These are phyloP conservation scores for Rhodofomes roseus DNA, from an alignment of 1,284 basidiomycete genomes.

Conservation along the genomic window DNA sequence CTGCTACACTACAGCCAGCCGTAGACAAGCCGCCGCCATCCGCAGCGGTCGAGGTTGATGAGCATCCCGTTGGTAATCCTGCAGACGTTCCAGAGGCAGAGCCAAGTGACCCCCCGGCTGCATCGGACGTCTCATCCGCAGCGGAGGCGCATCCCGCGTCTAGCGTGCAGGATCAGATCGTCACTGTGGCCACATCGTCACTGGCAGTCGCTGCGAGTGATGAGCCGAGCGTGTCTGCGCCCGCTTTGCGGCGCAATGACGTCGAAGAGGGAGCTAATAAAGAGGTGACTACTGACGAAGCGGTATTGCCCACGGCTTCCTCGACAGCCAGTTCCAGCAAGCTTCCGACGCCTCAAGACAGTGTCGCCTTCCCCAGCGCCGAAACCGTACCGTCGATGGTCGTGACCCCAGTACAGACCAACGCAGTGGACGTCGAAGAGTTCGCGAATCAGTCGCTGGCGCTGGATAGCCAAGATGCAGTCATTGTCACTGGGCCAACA, in stretches of 20 bases:
- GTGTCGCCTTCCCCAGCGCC: slow-evolving; percentile 5
- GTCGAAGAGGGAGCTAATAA: not conserved
- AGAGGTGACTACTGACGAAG: slow-evolving; percentile 1
- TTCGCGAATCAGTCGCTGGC: slow-evolving; percentile 5
- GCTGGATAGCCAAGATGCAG: slow-evolving; percentile 14
- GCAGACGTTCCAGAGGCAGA: not conserved
- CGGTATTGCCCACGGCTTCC: slow-evolving; percentile 5
- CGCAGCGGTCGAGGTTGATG: not conserved
- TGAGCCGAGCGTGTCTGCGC: not conserved
- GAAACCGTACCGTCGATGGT: not conserved
- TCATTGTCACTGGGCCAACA: slow-evolving; percentile 19
- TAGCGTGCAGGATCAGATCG: not conserved
- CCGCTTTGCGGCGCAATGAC: not conserved
- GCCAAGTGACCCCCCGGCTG: not conserved
- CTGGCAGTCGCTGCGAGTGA: not conserved
- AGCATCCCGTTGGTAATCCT: not conserved
- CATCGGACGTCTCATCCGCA: not conserved
- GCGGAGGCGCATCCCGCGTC: not conserved
- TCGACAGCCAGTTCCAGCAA: slow-evolving; percentile 10
- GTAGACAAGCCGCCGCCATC: not conserved
- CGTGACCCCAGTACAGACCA: not conserved
- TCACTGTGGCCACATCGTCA: not conserved
- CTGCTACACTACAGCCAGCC: not conserved
- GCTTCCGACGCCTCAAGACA: slow-evolving; percentile 11
- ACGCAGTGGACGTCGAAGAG: not conserved